A percentile compares a stretch with the other conserved stretches of the same genome.
Conservation (phyloP, 345 rosid genomes). For the Ceriops zippeliana region DNA sequence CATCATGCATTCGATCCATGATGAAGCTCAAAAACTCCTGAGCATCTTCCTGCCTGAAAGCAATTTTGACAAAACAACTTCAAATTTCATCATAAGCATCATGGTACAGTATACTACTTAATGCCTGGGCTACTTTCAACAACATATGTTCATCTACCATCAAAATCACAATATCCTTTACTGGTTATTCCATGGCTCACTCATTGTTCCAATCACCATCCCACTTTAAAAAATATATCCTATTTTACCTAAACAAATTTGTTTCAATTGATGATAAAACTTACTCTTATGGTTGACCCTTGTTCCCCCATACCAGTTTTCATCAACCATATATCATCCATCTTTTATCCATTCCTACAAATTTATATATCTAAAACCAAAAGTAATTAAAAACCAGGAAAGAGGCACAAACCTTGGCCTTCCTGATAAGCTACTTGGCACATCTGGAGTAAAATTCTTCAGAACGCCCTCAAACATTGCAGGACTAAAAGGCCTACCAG, state of each 20-base stretch:
- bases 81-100: constrained; percentile 2
- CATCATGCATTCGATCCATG: constrained; percentile 90
- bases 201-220: too few species aligned
- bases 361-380: too few species aligned
- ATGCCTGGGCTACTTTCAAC: background rate
- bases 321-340: too few species aligned
- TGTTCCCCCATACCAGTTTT: too few species aligned
- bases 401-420: constrained; percentile 66
- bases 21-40: constrained; percentile 90
- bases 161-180: too few species aligned
- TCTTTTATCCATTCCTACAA: too few species aligned
- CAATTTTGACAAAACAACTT: background rate
- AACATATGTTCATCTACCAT: background rate
- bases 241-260: too few species aligned
- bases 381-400: too few species aligned
- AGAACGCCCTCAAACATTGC: constrained; percentile 83
- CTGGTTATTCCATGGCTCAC: too few species aligned
- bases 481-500: constrained; percentile 74
- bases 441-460: constrained; percentile 77
- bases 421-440: constrained; percentile 67
- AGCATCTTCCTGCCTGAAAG: constrained; percentile 96
- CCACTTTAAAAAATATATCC: too few species aligned
- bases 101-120: background rate
- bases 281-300: too few species aligned
- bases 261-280: too few species aligned